Evolutionary conservation across 2,329 filamentous ascomycete species (phyloP), one percentile per base, ranked within the genome.

Genomic region (Phyllosticta paracitricarpa): DNA sequence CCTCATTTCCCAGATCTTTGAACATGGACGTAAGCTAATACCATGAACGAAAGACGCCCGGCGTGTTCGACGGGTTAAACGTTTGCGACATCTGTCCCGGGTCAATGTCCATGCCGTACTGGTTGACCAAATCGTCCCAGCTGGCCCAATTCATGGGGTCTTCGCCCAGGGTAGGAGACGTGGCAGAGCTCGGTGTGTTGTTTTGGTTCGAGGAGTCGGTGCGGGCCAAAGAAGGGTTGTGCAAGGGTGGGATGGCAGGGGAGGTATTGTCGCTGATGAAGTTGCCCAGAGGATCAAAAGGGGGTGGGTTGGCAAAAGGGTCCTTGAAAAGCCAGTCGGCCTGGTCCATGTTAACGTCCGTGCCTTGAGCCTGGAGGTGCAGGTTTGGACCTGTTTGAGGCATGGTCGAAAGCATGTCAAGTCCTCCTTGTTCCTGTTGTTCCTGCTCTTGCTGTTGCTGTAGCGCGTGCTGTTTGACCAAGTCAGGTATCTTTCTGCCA

Each of bases 91-190:
- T 48, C 14, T 61, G 58, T n/a, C 58, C 61, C 14, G 48, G 53
- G 7, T 62, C 71, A 3, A 73, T 69, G n/a, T 79, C 75, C 65
- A 76, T 74, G 6, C 75, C 77, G 61, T 77, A 79, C 61, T 80
- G 74, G 26, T 69, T 68, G 2, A 80, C 77, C 62, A 81, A 70
- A 64, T 79, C 75, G 54, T 80, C 78, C 76, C 77, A 80, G 48
- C 71, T 74, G 51, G 77, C 72, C 78, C 78, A 81, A 57, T 80
- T 75, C 64, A 80, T 75, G 12, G 69, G 71, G 6, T 59, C 53
- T 35, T 61, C 58, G 14, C 58, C 58, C 1, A 53, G 25, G 2
- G n/a, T 30, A 10, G 58, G 58, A 52, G 58, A 61, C 8, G 52
- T 19, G 51, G 51, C 51, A 5, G 58, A 12, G 5, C 24, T 24